phyloP scores from a whole-genome alignment of 225 moss, liverwort and hornwort genomes.

The Marchantia polymorpha region DNA sequence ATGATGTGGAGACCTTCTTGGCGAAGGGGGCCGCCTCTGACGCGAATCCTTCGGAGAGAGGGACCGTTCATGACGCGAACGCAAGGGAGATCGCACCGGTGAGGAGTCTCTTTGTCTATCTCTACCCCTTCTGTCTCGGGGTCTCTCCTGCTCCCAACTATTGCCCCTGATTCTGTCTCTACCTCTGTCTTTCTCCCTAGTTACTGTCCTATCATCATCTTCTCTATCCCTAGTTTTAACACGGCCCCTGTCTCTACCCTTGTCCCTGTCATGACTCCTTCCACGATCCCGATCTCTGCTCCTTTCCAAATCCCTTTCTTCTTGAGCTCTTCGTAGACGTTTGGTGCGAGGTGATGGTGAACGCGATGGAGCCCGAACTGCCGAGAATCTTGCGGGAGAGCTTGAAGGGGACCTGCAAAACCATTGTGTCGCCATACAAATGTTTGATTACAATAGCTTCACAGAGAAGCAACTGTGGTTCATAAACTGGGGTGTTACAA shows the following conservation, averaged over 20 bases:
- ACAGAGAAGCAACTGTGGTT: not conserved
- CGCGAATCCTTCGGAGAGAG: constrained; percentile 21
- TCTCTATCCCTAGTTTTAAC: constrained; percentile 55
- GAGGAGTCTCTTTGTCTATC: constrained; percentile 30
- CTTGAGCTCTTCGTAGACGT: constrained; percentile 31
- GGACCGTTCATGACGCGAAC: constrained; percentile 31
- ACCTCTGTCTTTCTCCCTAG: constrained; percentile 32
- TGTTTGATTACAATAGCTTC: not conserved
- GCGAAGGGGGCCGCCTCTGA: constrained; percentile 28
- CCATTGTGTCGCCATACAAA: not conserved
- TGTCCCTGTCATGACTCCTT: constrained; percentile 29
- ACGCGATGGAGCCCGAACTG: constrained; percentile 24
- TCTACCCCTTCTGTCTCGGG: constrained; percentile 27
- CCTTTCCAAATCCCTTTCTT: constrained; percentile 35
- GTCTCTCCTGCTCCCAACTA: constrained; percentile 35
- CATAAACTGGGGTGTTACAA: too few species aligned
- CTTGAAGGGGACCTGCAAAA: constrained; percentile 33
- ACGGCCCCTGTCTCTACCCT: constrained; percentile 28
- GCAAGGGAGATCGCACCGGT: constrained; percentile 34
- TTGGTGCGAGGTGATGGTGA: constrained; percentile 40
- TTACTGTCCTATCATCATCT: constrained; percentile 62
- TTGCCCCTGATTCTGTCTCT: constrained; percentile 24
- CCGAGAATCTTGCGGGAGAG: constrained; percentile 30
- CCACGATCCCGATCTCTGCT: constrained; percentile 24
- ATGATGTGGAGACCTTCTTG: constrained; percentile 31